Percentiles rank a stretch among this genome's conserved stretches.
Evolutionary conservation across 2,329 filamentous ascomycete species (phyloP).

Genomic region (Penicillium sp.): DNA sequence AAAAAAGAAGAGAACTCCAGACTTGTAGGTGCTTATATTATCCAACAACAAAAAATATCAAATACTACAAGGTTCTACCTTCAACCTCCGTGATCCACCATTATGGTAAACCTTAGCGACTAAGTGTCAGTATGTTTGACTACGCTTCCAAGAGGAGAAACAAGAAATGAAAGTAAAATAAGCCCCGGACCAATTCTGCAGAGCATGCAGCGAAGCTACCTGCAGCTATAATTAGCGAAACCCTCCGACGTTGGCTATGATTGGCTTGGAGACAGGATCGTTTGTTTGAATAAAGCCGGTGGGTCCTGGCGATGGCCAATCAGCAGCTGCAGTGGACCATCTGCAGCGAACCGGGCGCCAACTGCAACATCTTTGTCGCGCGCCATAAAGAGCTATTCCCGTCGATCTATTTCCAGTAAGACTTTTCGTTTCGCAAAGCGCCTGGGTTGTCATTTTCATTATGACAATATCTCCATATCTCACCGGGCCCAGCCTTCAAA

Average conservation of each 20-base stretch:
- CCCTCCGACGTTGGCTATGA: neutral
- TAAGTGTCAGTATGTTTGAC: too few species aligned
- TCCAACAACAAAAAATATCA: too few species aligned
- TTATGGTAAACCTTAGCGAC: too few species aligned
- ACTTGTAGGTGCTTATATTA: too few species aligned
- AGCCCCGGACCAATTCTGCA: neutral
- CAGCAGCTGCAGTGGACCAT: neutral
- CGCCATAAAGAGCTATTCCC: neutral
- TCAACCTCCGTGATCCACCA: too few species aligned
- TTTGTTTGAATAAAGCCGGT: slow-evolving; percentile 6
- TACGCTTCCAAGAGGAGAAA: too few species aligned
- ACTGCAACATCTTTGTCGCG: slow-evolving; percentile 16
- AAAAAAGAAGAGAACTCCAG: too few species aligned
- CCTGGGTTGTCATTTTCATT: slow-evolving; percentile 2
- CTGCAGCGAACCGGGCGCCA: slow-evolving; percentile 12
- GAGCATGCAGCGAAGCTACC: neutral
- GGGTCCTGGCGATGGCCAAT: slow-evolving; percentile 7
- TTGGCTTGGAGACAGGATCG: neutral
- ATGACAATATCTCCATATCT: neutral
- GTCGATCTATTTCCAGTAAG: slow-evolving; percentile 15
- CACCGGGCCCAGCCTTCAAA: neutral
- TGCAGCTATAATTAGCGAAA: slow-evolving; percentile 2
- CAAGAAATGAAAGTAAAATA: too few species aligned
- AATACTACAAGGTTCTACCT: too few species aligned
- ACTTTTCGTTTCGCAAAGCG: slow-evolving; percentile 12